Conservation (phyloP, 2,329 filamentous ascomycete species). For the Cercospora berteroae region DNA sequence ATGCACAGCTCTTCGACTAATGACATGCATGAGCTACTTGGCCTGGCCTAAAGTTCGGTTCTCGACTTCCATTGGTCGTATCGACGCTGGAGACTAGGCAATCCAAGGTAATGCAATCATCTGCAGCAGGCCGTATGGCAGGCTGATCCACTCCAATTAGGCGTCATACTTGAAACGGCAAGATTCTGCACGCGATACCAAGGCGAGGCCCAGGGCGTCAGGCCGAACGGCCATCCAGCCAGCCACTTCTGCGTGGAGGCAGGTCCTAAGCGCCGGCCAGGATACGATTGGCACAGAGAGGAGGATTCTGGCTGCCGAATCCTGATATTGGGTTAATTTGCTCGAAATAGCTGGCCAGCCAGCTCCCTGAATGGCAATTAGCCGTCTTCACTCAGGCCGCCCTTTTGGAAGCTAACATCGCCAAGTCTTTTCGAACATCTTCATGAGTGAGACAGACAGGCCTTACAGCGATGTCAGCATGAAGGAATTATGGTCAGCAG, state of each 20-base stretch:
- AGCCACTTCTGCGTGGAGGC: conserved; percentile 18
- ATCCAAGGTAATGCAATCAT: conserved; percentile 15
- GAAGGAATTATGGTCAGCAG: neutral
- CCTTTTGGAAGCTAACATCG: neutral
- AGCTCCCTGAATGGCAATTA: conserved; percentile 7
- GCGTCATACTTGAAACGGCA: conserved; percentile 18
- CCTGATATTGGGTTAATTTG: conserved; percentile 18
- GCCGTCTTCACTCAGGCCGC: conserved; percentile 3
- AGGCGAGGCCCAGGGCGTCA: conserved; percentile 5
- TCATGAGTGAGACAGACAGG: neutral
- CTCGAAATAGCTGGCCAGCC: conserved; percentile 17
- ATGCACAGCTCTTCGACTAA: neutral
- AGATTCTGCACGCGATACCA: conserved; percentile 12
- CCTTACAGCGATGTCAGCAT: neutral
- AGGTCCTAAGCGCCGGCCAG: conserved; percentile 22
- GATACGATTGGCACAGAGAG: conserved; percentile 17
- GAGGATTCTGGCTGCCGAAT: conserved; percentile 4
- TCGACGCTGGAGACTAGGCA: conserved; percentile 5
- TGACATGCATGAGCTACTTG: conserved; percentile 3
- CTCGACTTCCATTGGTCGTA: neutral
- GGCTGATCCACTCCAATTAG: conserved; percentile 8
- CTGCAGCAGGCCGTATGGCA: conserved; percentile 16
- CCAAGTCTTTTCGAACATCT: neutral
- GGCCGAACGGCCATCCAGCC: conserved; percentile 13
- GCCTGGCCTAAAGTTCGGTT: neutral